These are phyloP conservation scores for Penicillium robsamsonii DNA, from an alignment of 495 filamentous ascomycete species.

Conservation along the genomic window DNA sequence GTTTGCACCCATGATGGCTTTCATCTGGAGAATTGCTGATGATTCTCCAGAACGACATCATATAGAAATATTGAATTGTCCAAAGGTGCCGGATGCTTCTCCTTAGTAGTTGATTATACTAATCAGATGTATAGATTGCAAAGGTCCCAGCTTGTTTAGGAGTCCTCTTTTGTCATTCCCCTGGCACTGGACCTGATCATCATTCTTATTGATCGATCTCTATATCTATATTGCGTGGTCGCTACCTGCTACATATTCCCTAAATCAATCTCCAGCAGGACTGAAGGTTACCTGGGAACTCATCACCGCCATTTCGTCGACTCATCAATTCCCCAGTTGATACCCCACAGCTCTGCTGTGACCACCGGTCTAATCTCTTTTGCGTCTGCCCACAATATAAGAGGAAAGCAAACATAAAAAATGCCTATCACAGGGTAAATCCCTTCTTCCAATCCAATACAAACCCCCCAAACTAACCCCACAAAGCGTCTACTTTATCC, in stretches of 20 bases:
- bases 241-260: not conserved
- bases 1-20: constrained; percentile 10
- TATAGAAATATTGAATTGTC: constrained; percentile 1
- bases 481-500: constrained; percentile 47
- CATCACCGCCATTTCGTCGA: not conserved
- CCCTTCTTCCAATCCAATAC: not conserved
- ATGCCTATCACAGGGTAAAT: constrained; percentile 40
- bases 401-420: constrained; percentile 5
- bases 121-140: constrained; percentile 1
- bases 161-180: not conserved
- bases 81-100: not conserved
- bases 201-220: not conserved
- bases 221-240: constrained; percentile 1
- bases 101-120: not conserved
- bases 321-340: not conserved
- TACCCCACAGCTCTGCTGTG: not conserved
- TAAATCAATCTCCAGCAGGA: not conserved
- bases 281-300: not conserved
- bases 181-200: not conserved
- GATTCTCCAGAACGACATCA: not conserved
- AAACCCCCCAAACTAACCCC: constrained; percentile 3
- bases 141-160: not conserved
- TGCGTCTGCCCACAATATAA: not conserved
- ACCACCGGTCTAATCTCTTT: not conserved
- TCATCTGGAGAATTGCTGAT: not conserved